Evolutionary conservation across 768 basidiomycete genomes (phyloP), one percentile per base, ranked within the genome.

Genomic region (Amanita exitialis): DNA sequence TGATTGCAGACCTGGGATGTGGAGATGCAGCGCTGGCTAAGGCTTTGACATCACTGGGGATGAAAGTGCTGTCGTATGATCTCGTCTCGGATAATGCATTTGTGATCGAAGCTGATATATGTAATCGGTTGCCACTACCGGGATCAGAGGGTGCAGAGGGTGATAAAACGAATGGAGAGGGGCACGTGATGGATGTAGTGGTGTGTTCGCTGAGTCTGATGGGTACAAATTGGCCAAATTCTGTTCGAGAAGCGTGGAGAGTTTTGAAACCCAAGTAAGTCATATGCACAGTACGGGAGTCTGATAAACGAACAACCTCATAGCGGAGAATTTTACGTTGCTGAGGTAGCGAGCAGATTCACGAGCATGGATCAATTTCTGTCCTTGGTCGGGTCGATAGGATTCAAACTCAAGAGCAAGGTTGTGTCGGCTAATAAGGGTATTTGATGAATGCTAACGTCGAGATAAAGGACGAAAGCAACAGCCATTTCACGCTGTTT

Each of bases 131-230:
- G 9, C 95, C 95, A 2, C 65, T 98, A 4, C 94, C 96, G 1
- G 95, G 95, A 23, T 82, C 82, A 18, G 80, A 83, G 54, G 69
- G 69, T 21, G 60, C 54, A 15, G 69, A 65, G 5, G 57, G 64
- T 13, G 65, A 66, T 37, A 66, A 69, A 35, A 66, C 67, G 4
- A 65, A 70, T 32, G 80, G 77, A 25, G 75, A 77, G 47, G 90
- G 81, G 0, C 84, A 90, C 56, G 65, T 98, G 2, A 90, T 92
- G 2, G 94, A 99, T 62, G 83, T 91, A 5, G 92, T 82, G 6
- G 84, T 98, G 20, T 98, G 92, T 63, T 90, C 94, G 20, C 74
- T 99, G 56, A 97, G 94, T 61, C 72, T 99, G 55, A 99, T 99
- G 96, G 88, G 90, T 28, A 87, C 83, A 13, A 97, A 99, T 62